Evolutionary conservation across 176 grass and related monocot species (phyloP).

Genomic region (Paspalum notatum): DNA sequence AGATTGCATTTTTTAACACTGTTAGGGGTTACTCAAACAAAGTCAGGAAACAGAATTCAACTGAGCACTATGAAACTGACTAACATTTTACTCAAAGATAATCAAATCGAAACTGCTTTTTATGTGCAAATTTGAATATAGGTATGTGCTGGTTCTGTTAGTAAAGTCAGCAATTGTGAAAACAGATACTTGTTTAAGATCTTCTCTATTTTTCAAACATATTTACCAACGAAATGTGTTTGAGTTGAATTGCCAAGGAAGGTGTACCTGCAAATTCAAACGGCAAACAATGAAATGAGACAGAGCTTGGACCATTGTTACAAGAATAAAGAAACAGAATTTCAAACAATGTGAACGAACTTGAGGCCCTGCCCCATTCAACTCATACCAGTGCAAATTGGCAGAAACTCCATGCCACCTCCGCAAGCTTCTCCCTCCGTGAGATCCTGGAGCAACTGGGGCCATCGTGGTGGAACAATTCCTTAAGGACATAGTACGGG

Average conservation of each 20-base stretch:
- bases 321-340: constrained; percentile 2
- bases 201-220: neutral
- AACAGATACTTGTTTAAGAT: neutral
- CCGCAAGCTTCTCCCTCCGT: constrained; percentile 35
- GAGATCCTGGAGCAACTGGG: constrained; percentile 16
- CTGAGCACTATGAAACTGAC: neutral
- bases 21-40: neutral
- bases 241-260: constrained; percentile 26
- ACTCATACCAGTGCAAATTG: constrained; percentile 35
- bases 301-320: neutral
- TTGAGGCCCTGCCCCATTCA: neutral
- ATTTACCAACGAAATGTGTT: constrained; percentile 8
- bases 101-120: neutral
- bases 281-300: neutral
- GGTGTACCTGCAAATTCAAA: constrained; percentile 29
- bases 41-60: neutral
- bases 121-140: neutral
- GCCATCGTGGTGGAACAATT: constrained; percentile 31
- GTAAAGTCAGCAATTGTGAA: constrained; percentile 5
- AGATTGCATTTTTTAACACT: neutral
- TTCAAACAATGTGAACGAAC: constrained; percentile 21
- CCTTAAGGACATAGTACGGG: constrained; percentile 22
- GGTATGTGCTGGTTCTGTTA: constrained; percentile 13
- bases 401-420: constrained; percentile 31
- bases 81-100: neutral